A percentile compares a stretch with the other conserved stretches of the same genome.
Evolutionary conservation across 2,329 filamentous ascomycete genomes (phyloP).

Genomic region (Waltergamsia citrina): DNA sequence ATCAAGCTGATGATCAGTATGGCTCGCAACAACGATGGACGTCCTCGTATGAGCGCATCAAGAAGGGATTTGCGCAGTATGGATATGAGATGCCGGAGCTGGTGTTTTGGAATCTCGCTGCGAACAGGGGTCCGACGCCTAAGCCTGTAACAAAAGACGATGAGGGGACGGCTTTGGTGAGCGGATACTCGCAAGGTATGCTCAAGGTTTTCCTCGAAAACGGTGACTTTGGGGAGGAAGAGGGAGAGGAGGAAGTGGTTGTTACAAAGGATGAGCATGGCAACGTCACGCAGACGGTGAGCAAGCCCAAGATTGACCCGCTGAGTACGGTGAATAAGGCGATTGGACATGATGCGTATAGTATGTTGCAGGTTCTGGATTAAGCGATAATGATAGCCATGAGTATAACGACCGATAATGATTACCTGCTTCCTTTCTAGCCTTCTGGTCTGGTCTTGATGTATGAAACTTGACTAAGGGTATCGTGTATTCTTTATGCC

Average conservation of each 20-base stretch:
- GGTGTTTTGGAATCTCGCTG: conserved; percentile 52
- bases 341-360: conserved; percentile 42
- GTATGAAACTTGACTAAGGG: too few species aligned
- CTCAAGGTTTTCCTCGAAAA: conserved; percentile 46
- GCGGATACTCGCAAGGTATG: conserved; percentile 47
- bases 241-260: conserved; percentile 20
- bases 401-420: too few species aligned
- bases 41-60: conserved; percentile 40
- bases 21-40: conserved; percentile 19
- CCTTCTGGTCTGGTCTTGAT: too few species aligned
- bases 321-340: conserved; percentile 35
- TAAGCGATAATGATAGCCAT: conserved; percentile 15
- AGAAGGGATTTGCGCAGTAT: conserved; percentile 29
- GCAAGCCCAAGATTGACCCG: conserved; percentile 33
- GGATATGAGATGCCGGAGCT: conserved; percentile 50
- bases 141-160: conserved; percentile 39
- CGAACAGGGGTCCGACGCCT: conserved; percentile 23
- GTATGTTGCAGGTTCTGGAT: conserved; percentile 45
- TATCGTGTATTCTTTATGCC: too few species aligned
- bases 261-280: conserved; percentile 9
- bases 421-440: too few species aligned
- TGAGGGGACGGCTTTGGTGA: conserved; percentile 37
- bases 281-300: conserved; percentile 7
- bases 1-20: conserved; percentile 18
- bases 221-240: conserved; percentile 32